phyloP scores from a whole-genome alignment of 192 early-diverging fungal genomes.

The Rhizoclosmatium globosum region DNA sequence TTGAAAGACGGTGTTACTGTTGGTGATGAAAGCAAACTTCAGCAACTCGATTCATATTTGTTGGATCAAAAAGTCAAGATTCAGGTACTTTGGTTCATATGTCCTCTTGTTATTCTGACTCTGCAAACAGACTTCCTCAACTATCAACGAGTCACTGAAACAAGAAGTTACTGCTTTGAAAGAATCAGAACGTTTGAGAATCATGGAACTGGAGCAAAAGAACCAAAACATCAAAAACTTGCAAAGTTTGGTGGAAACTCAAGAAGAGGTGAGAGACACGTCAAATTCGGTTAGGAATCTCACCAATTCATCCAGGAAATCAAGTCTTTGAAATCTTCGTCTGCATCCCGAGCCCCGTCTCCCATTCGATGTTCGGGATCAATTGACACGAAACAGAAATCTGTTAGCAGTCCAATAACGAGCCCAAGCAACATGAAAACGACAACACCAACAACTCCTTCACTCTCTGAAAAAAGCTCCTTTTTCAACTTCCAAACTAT shows the following conservation, averaged over 20 bases:
- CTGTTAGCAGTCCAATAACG: not conserved
- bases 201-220: not conserved
- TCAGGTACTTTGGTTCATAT: not conserved
- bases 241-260: not conserved
- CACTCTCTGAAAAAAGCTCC: not conserved
- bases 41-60: not conserved
- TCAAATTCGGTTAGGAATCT: not conserved
- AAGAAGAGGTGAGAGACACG: not conserved
- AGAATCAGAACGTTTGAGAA: not conserved
- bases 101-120: not conserved
- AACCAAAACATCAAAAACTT: not conserved
- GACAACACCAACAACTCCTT: not conserved
- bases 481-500: conserved; percentile 12
- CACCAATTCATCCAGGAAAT: not conserved
- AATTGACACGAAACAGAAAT: not conserved
- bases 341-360: not conserved
- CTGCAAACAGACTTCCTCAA: not conserved
- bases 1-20: conserved; percentile 20
- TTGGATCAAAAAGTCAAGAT: conserved; percentile 3
- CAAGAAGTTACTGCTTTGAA: conserved; percentile 6
- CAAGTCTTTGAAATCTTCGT: not conserved
- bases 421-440: not conserved
- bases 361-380: not conserved
- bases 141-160: not conserved
- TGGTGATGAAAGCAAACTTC: conserved; percentile 20